Evolutionary conservation across 345 rosid genomes (phyloP).

Genomic region (sweet orange (Citrus sinensis)): DVS_A1.0 CM039168.1:28554501-28555000

Average conservation of each 20-base stretch:
- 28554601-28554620: background rate
- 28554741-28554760: background rate
- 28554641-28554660: background rate
- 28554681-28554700: background rate
- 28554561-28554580: background rate
- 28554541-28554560: background rate
- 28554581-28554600: too few relatives aligned
- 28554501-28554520: slow-evolving; percentile 80
- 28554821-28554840: too few relatives aligned
- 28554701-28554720: background rate
- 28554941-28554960: too few relatives aligned
- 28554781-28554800: background rate
- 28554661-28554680: background rate
- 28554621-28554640: background rate
- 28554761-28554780: background rate
- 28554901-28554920: too few relatives aligned
- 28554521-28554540: slow-evolving; percentile 52
- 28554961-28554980: too few relatives aligned
- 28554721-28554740: background rate
- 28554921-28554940: too few relatives aligned
- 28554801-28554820: background rate
- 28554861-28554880: too few relatives aligned
- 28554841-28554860: too few relatives aligned
- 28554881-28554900: too few relatives aligned
- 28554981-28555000: too few relatives aligned